These are phyloP conservation scores for Xylaria sp. DNA, from an alignment of 2,329 filamentous ascomycete genomes.

Conservation along the genomic window DNA sequence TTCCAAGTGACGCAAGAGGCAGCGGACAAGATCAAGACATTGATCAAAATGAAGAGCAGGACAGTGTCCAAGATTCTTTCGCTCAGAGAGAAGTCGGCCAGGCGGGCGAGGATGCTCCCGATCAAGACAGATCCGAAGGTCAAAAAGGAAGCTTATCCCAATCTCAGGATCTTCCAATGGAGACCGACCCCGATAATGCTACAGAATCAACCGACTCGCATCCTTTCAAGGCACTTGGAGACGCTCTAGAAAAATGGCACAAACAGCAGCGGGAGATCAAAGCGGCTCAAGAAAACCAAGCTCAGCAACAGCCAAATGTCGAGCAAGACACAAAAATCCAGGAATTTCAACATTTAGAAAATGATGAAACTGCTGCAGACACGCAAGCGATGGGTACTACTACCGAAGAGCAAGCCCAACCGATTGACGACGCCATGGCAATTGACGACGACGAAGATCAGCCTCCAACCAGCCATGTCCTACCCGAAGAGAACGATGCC, in stretches of 20 bases:
- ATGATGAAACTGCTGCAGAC: conserved; percentile 82
- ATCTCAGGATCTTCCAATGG: conserved; percentile 51
- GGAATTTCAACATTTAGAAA: conserved; percentile 92
- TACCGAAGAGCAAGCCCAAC: conserved; percentile 82
- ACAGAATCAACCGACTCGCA: conserved; percentile 59
- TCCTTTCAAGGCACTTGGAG: conserved; percentile 92
- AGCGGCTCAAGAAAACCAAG: conserved; percentile 61
- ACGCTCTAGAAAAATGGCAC: conserved; percentile 92
- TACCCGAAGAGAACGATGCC: conserved; percentile 58
- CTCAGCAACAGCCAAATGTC: conserved; percentile 58
- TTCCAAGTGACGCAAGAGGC: conserved; percentile 67
- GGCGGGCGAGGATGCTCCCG: conserved; percentile 67
- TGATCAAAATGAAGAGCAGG: conserved; percentile 65
- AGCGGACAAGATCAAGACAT: conserved; percentile 70
- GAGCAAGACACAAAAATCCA: conserved; percentile 62
- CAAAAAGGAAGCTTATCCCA: conserved; percentile 63
- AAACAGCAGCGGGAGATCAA: conserved; percentile 83
- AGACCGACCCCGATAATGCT: conserved; percentile 49
- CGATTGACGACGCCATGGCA: conserved; percentile 87
- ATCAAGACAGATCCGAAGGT: conserved; percentile 67
- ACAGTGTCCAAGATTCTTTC: conserved; percentile 63
- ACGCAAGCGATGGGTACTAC: conserved; percentile 90
- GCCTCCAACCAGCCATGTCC: conserved; percentile 51
- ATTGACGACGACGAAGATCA: conserved; percentile 74
- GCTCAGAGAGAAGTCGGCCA: conserved; percentile 71